Percentiles rank a stretch among this genome's conserved stretches.
Conservation (phyloP, 441 rosid species). For the Bruguiera hainesii region DNA sequence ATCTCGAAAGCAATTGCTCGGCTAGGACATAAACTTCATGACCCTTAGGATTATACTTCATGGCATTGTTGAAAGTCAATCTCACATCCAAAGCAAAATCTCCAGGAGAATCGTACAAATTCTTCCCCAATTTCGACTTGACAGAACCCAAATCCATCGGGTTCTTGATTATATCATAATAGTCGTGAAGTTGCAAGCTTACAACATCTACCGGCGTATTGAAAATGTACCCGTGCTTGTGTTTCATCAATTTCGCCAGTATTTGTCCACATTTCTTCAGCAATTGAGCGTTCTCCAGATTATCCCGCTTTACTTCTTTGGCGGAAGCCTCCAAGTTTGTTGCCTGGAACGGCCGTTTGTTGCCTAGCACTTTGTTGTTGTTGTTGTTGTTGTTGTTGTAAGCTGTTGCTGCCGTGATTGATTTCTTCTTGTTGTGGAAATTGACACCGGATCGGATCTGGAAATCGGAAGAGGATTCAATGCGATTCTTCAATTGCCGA, state of each 20-base stretch:
- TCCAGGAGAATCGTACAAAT: conserved; percentile 25
- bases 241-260: conserved; percentile 44
- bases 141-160: conserved; percentile 59
- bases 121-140: conserved; percentile 31
- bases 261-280: conserved; percentile 38
- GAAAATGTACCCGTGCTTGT: conserved; percentile 39
- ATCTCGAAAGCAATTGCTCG: conserved; percentile 24
- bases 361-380: neutral
- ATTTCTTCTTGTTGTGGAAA: neutral
- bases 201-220: conserved; percentile 46
- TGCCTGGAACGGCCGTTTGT: conserved; percentile 2
- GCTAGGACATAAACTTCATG: conserved; percentile 37
- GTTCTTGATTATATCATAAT: conserved; percentile 34
- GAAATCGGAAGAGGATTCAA: conserved; percentile 14
- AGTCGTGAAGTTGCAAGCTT: conserved; percentile 35
- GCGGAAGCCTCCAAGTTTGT: neutral
- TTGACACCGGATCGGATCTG: conserved; percentile 11
- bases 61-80: conserved; percentile 44
- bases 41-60: conserved; percentile 40
- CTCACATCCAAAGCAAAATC: conserved; percentile 49
- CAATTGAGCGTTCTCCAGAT: conserved; percentile 8
- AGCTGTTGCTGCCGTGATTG: neutral
- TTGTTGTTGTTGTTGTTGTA: neutral
- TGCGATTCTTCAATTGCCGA: conserved; percentile 23
- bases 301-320: neutral